Evolutionary conservation across 2,329 filamentous ascomycete genomes (phyloP).

Genomic region (Leptographium radiaticola): DNA sequence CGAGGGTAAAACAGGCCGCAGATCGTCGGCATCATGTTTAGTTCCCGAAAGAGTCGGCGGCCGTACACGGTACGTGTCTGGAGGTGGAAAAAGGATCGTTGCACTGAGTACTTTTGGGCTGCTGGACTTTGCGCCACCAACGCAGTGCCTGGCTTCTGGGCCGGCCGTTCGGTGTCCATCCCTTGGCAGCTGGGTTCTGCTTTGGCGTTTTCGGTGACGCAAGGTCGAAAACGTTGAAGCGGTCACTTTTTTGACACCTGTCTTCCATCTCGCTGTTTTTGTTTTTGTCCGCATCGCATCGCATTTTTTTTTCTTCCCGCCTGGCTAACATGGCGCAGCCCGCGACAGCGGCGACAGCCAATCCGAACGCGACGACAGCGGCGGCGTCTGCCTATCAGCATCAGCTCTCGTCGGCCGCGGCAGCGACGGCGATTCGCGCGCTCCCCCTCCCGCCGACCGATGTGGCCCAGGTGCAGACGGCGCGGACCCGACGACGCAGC

Average conservation of each 20-base stretch:
- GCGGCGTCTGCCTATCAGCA: slow-evolving; percentile 74
- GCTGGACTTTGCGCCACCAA: not conserved
- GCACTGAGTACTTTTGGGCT: not conserved
- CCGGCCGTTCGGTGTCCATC: not conserved
- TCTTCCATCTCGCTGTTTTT: not conserved
- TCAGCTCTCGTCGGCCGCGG: slow-evolving; percentile 73
- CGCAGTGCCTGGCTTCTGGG: not conserved
- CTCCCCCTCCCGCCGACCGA: slow-evolving; percentile 66
- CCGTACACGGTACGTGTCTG: slow-evolving; percentile 32
- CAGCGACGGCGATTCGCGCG: slow-evolving; percentile 70
- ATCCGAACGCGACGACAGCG: slow-evolving; percentile 63
- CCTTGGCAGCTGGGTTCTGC: not conserved
- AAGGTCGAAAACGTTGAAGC: too few species aligned
- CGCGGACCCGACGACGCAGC: slow-evolving; percentile 63
- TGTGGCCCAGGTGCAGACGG: slow-evolving; percentile 75
- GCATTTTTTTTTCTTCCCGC: not conserved
- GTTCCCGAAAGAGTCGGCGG: slow-evolving; percentile 34
- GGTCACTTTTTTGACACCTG: not conserved
- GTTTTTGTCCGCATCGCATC: not conserved
- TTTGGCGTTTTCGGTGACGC: not conserved
- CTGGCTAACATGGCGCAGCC: slow-evolving; percentile 31
- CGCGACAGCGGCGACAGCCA: slow-evolving; percentile 49
- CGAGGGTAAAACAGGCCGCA: not conserved
- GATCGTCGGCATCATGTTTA: slow-evolving; percentile 24
- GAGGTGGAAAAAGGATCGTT: not conserved